These are phyloP conservation scores for Picea mariana DNA, from an alignment of 83 land plant genomes.

Conservation along the genomic window DNA sequence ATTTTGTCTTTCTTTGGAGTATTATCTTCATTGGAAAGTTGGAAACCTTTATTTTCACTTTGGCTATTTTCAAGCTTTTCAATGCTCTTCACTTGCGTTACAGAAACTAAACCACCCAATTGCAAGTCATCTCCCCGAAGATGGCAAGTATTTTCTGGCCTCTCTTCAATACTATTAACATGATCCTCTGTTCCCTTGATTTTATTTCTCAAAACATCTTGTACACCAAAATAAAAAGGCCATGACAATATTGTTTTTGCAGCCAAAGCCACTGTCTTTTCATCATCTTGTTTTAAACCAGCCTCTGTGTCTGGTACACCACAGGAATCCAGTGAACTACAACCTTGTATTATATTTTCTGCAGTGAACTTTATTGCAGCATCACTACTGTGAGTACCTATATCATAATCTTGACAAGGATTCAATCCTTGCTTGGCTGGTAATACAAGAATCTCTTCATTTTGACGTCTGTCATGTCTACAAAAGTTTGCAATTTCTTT, in stretches of 20 bases:
- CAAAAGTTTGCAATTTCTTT: too few relatives aligned
- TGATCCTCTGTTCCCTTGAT: neutral
- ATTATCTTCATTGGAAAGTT: neutral
- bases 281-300: slow-evolving; percentile 6
- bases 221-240: neutral
- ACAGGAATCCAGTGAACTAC: neutral
- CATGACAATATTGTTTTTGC: neutral
- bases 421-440: too few relatives aligned
- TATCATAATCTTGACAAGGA: too few relatives aligned
- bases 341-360: too few relatives aligned
- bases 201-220: neutral
- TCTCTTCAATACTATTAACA: neutral
- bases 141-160: neutral
- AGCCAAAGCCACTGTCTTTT: neutral
- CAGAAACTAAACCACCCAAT: neutral
- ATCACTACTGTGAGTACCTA: too few relatives aligned
- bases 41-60: neutral
- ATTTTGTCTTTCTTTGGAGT: neutral
- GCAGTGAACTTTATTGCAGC: too few relatives aligned
- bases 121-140: neutral
- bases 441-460: too few relatives aligned
- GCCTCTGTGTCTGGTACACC: neutral
- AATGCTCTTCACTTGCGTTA: neutral
- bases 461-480: too few relatives aligned
- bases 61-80: neutral